Base-by-base conservation (phyloP, 768 basidiomycete species). In the Serendipita sp. region DNA sequence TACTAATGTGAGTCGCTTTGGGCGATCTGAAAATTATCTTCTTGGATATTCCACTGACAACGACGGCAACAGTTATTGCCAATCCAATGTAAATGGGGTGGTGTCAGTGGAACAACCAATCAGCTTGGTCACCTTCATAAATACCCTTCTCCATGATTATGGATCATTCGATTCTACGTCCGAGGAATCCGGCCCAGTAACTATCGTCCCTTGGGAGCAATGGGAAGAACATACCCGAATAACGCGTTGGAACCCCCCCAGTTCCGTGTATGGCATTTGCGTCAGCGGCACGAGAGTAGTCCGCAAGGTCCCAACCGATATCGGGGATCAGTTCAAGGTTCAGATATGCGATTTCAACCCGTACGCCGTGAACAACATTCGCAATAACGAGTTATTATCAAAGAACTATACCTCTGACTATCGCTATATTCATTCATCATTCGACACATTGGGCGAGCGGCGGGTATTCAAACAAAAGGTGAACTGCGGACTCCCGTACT, bases 301-400 rank as follows among this genome's bases (percentile, higher is more conserved):
- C 17, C 53, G 53, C 53, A 24, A 24, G 9, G n/a, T 58, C 17
- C 26, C 53, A 24, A 33, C 24, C 17, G 31, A 11, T 30, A 24
- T 24, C 13, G 17, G 11, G 20, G 14, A 31, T 13, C 24, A n/a
- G 17, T 58, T n/a, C 53, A 58, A 58, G 20, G 30, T 58, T 34
- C 53, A 58, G 30, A 11, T 58, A 24, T 58, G 53, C 26, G 53
- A 58, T 31, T 58, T 58, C 31, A 58, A 58, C 53, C 53, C 53
- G 11, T 58, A 58, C 53, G 53, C 53, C 26, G 30, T 30, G 20
- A 28, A 11, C 45, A 28, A n/a, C 45, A 28, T 22, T n/a, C n/a
- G n/a, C n/a, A n/a, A n/a, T n/a, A n/a, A n/a, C 20, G 45, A 22
- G 17, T 30, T 11, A 50, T 20, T 58, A 34, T 11, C 53, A 11